Evolutionary conservation across 768 basidiomycete genomes (phyloP), one percentile per base, ranked within the genome.

Genomic region (Mycena epipterygia): DNA sequence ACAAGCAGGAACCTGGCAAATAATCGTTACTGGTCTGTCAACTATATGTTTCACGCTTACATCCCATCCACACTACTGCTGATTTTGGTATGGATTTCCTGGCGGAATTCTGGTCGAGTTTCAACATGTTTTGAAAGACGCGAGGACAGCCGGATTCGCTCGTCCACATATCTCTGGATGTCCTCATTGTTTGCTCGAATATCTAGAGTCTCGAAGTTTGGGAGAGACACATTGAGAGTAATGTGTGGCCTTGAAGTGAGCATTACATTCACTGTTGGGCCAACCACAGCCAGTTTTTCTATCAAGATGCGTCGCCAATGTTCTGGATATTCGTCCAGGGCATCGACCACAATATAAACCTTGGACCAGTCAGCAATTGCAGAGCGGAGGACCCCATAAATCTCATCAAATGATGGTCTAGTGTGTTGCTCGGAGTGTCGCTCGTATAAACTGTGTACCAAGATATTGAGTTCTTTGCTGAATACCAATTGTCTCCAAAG

Each of bases 261-360:
- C 53, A 65, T 33, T 11, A 65, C 16, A 23, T 48, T 56, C 30
- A 57, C 29, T 6, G n/a, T 48, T n/a, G n/a, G 39, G 2, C 52
- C 52, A 7, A 55, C 0, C 12, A 14, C n/a, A 21, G 16, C 13
- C 16, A 65, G 30, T 13, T 23, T 5, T 19, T 57, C 8, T 16
- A 42, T 30, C 21, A 65, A 55, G 5, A 23, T 48, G 21, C 23
- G 8, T 23, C 55, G 41, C 3, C 57, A 1, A 19, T 27, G 11
- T 23, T 65, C 64, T 25, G 64, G 64, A 27, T 48, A 55, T 46
- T 64, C 63, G 46, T 64, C 52, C 7, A 64, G 19, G 13, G 51
- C 63, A 44, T 64, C 63, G 27, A 65, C 32, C 16, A 57, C 30
- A 33, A 65, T 23, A 21, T 46, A 65, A 19, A 65, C 41, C 39